Base-by-base conservation (phyloP, 192 early-diverging fungal species). In the Backusella tarrabulga region DNA sequence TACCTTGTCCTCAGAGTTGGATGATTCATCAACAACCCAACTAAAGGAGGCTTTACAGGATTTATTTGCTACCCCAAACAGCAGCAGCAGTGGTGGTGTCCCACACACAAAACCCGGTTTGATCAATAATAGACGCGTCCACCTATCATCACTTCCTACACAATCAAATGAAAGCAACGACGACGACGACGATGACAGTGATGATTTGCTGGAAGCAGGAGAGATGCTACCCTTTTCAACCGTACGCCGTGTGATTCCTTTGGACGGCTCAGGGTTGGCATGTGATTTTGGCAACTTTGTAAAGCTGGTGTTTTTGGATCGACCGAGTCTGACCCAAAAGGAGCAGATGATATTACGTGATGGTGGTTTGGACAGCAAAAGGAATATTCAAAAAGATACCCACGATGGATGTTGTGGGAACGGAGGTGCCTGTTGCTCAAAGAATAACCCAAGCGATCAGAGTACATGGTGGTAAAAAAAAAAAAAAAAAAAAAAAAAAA, bases 211-310 rank as follows among this genome's bases (percentile, higher is more conserved):
- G n/a, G 74, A 74, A 32, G 46, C 77, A 11, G 71, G 19, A 26
- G 68, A 79, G 11, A 63, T 79, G 1, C 67, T 83, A 34, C 81
- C 81, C 0, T 83, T 83, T 60, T 79, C 67, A 7, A 42, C 71
- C 17, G 60, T 83, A 0, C 75, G 54, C 2, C 76, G 69, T 21
- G 54, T 83, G n/a, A 63, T 79, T 5, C 71, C 78, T 1, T n/a
- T 83, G 19, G 72, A 77, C 41, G 78, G 78, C 1, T 71, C 54
- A 34, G 81, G 78, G 0, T n/a, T 83, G 5, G 81, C 78, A 1
- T 83, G 75, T 34, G 81, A 83, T 32, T 83, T 73, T 71, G 81
- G 81, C 7, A 83, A 83, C 32, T 83, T 83, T 71, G 44, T 83
- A 6, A 83, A 83, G 60, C 23, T 81, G 17, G 54, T 81, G 15